Base-by-base conservation (phyloP, 805 yeast genomes). In the Candida peoriensis region DNA sequence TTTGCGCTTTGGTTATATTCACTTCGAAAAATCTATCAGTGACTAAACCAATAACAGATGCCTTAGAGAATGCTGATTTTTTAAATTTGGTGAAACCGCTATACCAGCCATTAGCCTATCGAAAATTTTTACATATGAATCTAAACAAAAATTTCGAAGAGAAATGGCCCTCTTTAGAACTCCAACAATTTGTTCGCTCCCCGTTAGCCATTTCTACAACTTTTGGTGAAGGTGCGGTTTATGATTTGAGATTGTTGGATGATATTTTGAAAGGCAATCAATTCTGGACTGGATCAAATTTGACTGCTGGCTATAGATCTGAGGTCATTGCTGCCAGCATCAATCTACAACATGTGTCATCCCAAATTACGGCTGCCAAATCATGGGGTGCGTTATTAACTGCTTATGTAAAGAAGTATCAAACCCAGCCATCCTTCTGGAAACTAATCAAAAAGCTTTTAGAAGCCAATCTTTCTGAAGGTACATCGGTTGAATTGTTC, bases 301-400 rank as follows among this genome's bases (percentile, higher is more conserved):
- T 38, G 3, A 37, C 39, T 2, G 34, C 39, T 1, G 68, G 68
- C 1, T 57, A 73, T 23, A 66, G 78, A 38, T 61, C 64, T 4
- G 72, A 70, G 25, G 68, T 86, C 5, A 56, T 72, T 3, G 64
- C 68, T 2, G 76, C 82, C 1, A 78, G 88, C 40, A 56, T 78
- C 28, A 79, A 80, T 47, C 51, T 77, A 32, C 86, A 86, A 42
- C 70, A 68, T 46, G 68, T 76, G 7, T 69, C 77, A 26, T 70
- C 89, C 2, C 95, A 87, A 48, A 64, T 79, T 12, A 64, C 74
- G 4, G 72, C 83, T 15, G 81, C 86, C 4, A 81, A 80, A 47
- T 72, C 94, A 0, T 77, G 85, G 72, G 88, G 90, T 32, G 87
- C 93, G 2, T 62, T 88, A 22, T 42, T 86, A 16, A 78, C 90